A percentile compares a stretch with the other conserved stretches of the same genome.
These are phyloP conservation scores for Globisporangium cederbergense DNA, from an alignment of 352 stramenopile genomes.

Conservation along the genomic window DNA sequence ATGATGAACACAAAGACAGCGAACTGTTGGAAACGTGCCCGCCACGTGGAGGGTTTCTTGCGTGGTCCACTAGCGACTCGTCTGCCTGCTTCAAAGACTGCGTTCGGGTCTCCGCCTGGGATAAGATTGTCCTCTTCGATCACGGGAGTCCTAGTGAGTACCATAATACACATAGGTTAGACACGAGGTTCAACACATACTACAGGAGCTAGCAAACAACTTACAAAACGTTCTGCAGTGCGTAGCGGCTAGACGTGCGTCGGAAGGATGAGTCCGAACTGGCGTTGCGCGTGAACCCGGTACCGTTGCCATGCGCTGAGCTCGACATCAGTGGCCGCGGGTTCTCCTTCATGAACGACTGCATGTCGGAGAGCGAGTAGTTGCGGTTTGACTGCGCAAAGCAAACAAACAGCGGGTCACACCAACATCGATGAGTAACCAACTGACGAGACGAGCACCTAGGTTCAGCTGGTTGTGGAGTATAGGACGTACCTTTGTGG, in stretches of 20 bases:
- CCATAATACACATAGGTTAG: neutral
- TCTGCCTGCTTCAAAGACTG: conserved; percentile 7
- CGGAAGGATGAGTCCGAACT: conserved; percentile 51
- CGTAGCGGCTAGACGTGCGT: conserved; percentile 47
- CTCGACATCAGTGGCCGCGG: conserved; percentile 49
- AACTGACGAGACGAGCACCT: neutral
- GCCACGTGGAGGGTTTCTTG: conserved; percentile 25
- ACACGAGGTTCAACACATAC: neutral
- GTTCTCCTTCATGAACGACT: conserved; percentile 62
- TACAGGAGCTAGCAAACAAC: conserved; percentile 5
- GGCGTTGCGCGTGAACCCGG: conserved; percentile 35
- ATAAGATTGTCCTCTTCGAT: conserved; percentile 59
- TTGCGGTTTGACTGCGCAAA: conserved; percentile 65
- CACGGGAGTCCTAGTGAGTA: conserved; percentile 41
- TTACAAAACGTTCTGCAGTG: conserved; percentile 51
- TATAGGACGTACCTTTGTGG: conserved; percentile 53
- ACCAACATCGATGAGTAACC: neutral
- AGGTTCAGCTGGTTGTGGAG: neutral
- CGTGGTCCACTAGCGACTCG: neutral
- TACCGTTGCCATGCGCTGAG: conserved; percentile 23
- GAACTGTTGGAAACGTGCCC: conserved; percentile 33
- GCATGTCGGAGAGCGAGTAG: conserved; percentile 83
- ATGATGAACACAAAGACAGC: conserved; percentile 34
- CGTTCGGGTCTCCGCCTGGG: conserved; percentile 16
- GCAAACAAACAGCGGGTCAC: neutral